Evolutionary conservation across 345 rosid species (phyloP).

Genomic region (Pistacia atlantica): DNA sequence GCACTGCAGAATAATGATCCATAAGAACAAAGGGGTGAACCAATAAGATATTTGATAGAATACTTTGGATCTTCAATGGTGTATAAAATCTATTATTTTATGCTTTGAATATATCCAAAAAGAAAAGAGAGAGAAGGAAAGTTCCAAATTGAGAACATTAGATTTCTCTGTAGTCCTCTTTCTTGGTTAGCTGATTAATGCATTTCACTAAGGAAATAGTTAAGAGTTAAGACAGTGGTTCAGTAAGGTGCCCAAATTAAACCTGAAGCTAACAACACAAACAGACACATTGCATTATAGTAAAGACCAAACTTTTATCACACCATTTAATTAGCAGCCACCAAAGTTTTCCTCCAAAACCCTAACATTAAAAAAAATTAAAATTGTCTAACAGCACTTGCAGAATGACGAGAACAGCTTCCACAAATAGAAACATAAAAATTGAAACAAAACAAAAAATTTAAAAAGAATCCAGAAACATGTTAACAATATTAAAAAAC

Average conservation of each 20-base stretch:
- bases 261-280: background rate
- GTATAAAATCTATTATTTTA: background rate
- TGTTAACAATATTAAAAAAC: background rate
- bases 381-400: background rate
- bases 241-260: background rate
- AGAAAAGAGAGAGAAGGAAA: background rate
- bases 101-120: background rate
- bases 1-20: background rate
- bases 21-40: background rate
- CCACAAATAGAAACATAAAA: background rate
- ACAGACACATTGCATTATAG: background rate
- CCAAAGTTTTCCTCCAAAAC: constrained; percentile 9
- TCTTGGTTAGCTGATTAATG: background rate
- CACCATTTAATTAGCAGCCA: background rate
- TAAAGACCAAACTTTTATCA: background rate
- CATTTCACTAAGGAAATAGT: background rate
- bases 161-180: background rate
- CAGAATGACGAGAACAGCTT: background rate
- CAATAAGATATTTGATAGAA: background rate
- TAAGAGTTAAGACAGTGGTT: background rate
- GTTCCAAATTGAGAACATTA: background rate
- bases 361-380: constrained; percentile 4
- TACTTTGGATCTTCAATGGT: background rate
- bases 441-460: background rate
- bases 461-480: background rate